Evolutionary conservation across 371 early-diverging fungal genomes (phyloP), one percentile per base, ranked within the genome.

Genomic region (Actinomucor elegans): DNA sequence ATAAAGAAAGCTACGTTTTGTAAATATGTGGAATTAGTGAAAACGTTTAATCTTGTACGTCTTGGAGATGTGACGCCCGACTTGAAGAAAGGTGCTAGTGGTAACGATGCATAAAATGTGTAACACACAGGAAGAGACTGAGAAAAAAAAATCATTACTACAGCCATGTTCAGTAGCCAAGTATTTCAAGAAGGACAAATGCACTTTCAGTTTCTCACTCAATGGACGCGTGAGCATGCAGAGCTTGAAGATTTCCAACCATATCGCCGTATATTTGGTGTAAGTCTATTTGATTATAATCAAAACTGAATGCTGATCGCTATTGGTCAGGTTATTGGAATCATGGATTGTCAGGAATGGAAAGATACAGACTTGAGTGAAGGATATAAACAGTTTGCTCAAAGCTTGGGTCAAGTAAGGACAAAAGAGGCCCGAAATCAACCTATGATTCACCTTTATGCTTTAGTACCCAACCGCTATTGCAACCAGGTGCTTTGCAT

Each of bases 321-420:
- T n/a, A n/a, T n/a, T n/a, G 35, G 1, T 15, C 52, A 63, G 90
- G 88, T 90, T 27, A 86, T 90, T 71, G 91, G 91, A 48, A 88
- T 91, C 42, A 87, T 88, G 86, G 84, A 90, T 61, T 91, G 93
- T 61, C 80, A 82, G 59, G 88, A 89, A 55, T 86, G 81, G 81
- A 75, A 79, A 44, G 77, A 79, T 34, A 75, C 71, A 31, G 78
- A 83, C 55, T 59, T 93, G 31, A 69, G 75, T 21, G 84, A 89
- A 64, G 86, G 87, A 18, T 75, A 80, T 52, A 70, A 75, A 37
- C 72, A 78, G 33, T 93, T 91, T 64, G 82, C 80, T 20, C 74
- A 82, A 40, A 81, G 83, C 36, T 61, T 86, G 7, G 69, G 79
- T 54, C 75, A 86, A 73, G 92, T 91, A 59, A 51, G 48, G 4